Percentiles rank a stretch among this genome's conserved stretches.
Conservation (phyloP, 805 yeast species). For the Saturnispora besseyi region DNA sequence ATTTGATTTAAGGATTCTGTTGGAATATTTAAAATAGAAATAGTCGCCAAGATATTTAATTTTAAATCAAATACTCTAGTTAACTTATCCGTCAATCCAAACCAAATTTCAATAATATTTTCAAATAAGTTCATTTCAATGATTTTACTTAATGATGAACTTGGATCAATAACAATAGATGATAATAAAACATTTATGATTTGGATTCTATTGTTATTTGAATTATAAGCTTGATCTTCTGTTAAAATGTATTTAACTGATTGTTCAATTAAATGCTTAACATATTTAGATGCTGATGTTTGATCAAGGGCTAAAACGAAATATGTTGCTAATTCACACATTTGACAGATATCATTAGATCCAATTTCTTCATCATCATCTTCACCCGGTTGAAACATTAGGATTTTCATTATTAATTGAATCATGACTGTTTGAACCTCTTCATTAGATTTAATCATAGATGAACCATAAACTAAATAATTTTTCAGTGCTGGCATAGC, state of each 20-base stretch:
- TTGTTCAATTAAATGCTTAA: constrained; percentile 37
- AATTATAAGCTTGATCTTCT: constrained; percentile 26
- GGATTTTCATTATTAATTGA: constrained; percentile 38
- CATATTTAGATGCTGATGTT: constrained; percentile 34
- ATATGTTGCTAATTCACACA: constrained; percentile 57
- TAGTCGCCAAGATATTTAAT: constrained; percentile 57
- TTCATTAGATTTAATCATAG: constrained; percentile 38
- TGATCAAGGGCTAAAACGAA: constrained; percentile 48
- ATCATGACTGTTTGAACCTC: constrained; percentile 41
- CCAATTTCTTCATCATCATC: constrained; percentile 40
- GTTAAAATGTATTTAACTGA: constrained; percentile 33
- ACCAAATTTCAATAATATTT: constrained; percentile 59
- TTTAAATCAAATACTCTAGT: constrained; percentile 76
- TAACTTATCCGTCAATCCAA: constrained; percentile 43
- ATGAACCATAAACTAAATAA: constrained; percentile 50
- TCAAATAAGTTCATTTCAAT: constrained; percentile 36
- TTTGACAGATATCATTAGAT: constrained; percentile 45
- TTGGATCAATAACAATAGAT: constrained; percentile 53
- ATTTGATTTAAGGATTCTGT: constrained; percentile 14
- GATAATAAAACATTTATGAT: constrained; percentile 57
- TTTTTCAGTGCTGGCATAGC: constrained; percentile 65
- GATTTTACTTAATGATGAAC: constrained; percentile 41
- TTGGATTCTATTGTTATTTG: constrained; percentile 29
- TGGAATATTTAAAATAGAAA: constrained; percentile 36
- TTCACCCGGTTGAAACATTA: constrained; percentile 23